These are phyloP conservation scores for Kodamaea suecica DNA, from an alignment of 1,139 yeast species.

Conservation along the genomic window DNA sequence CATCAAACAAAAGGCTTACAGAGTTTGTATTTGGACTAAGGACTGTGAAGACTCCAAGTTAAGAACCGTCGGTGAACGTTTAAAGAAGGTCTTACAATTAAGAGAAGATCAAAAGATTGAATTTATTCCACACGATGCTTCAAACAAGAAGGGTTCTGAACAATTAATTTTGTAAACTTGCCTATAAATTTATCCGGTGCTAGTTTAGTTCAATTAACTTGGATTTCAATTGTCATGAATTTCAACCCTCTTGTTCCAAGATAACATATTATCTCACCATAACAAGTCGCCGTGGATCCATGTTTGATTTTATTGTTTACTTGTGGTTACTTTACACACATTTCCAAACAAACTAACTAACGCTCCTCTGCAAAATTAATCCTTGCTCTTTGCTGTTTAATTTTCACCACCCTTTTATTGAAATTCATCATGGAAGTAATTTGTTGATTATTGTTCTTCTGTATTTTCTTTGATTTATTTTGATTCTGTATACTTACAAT, in stretches of 20 bases:
- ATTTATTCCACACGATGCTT: constrained; percentile 64
- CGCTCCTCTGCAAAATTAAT: neutral
- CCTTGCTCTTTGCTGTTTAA: neutral
- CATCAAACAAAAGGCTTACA: constrained; percentile 77
- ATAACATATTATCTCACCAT: too few relatives aligned
- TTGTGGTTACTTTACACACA: too few relatives aligned
- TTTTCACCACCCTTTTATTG: constrained; percentile 1
- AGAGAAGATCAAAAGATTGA: constrained; percentile 69
- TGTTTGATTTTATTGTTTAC: too few relatives aligned
- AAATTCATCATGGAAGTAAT: constrained; percentile 3
- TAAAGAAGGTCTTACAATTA: constrained; percentile 75
- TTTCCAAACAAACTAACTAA: too few relatives aligned
- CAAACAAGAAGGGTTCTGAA: constrained; percentile 43
- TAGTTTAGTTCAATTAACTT: too few relatives aligned
- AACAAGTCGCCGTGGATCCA: too few relatives aligned
- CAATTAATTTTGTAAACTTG: constrained; percentile 40
- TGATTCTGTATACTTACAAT: constrained; percentile 19
- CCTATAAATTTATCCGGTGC: too few relatives aligned
- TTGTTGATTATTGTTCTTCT: constrained; percentile 7
- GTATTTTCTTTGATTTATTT: constrained; percentile 6
- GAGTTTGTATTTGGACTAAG: constrained; percentile 92
- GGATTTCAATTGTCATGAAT: too few relatives aligned
- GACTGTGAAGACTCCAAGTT: constrained; percentile 66
- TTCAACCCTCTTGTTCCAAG: too few relatives aligned
- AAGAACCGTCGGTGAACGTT: constrained; percentile 74